These are phyloP conservation scores for Dimocarpus longan DNA, from an alignment of 345 rosid species.

Conservation along the genomic window DNA sequence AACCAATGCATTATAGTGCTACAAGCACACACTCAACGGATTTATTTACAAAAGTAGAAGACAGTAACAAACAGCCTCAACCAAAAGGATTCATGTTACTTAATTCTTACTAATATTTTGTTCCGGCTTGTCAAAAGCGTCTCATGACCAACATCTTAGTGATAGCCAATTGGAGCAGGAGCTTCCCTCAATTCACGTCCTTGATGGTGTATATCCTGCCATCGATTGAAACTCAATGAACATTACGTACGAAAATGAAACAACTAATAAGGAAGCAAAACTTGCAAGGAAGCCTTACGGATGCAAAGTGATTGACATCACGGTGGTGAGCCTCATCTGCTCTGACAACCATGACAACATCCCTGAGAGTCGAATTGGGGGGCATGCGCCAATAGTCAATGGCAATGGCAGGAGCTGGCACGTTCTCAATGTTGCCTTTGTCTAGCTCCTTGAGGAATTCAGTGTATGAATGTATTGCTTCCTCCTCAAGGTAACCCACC, in stretches of 20 bases:
- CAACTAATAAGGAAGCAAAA: neutral
- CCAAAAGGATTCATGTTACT: neutral
- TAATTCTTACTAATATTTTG: neutral
- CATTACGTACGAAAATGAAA: neutral
- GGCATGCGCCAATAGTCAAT: constrained; percentile 80
- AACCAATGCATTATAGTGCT: neutral
- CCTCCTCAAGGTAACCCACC: constrained; percentile 86
- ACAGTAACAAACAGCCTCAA: neutral
- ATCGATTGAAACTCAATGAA: neutral
- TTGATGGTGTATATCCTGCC: constrained; percentile 70
- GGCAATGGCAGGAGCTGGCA: constrained; percentile 82
- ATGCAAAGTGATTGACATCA: constrained; percentile 84
- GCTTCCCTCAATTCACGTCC: constrained; percentile 66
- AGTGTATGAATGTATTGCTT: constrained; percentile 79
- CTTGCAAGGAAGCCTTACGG: constrained; percentile 36
- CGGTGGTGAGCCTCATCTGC: constrained; percentile 90
- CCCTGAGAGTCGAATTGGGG: constrained; percentile 56
- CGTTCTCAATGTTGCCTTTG: constrained; percentile 71
- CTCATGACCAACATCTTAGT: constrained; percentile 27
- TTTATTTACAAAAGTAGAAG: neutral
- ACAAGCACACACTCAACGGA: neutral
- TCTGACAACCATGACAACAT: constrained; percentile 67
- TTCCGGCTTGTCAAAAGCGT: neutral
- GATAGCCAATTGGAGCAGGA: constrained; percentile 74
- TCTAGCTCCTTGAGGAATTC: constrained; percentile 84